These are phyloP conservation scores for Caryopteris hybrid DNA, from an alignment of 305 asterid genomes.

Conservation along the genomic window DNA sequence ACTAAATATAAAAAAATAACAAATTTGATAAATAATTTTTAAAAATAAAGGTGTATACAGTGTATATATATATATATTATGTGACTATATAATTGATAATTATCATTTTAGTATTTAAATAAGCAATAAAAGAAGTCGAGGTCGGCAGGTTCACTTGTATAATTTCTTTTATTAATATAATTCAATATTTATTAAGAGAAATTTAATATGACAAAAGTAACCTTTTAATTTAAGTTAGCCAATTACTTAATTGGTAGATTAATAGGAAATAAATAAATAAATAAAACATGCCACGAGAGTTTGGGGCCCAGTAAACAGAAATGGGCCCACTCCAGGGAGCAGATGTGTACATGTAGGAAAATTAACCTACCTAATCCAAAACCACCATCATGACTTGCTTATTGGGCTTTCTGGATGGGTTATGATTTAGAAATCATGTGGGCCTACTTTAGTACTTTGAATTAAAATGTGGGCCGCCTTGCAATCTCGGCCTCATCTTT, in stretches of 20 bases:
- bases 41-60: too few species aligned
- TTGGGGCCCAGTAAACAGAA: constrained; percentile 21
- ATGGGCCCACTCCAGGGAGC: constrained; percentile 26
- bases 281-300: constrained; percentile 31
- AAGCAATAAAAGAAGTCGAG: too few species aligned
- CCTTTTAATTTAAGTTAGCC: constrained; percentile 10
- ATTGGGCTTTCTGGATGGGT: constrained; percentile 33
- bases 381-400: constrained; percentile 30
- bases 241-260: not conserved
- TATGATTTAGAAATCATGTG: constrained; percentile 10
- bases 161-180: too few species aligned
- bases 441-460: constrained; percentile 25
- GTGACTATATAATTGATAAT: too few species aligned
- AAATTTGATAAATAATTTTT: too few species aligned
- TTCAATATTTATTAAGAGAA: too few species aligned
- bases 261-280: not conserved
- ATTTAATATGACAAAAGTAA: constrained; percentile 19
- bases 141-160: too few species aligned
- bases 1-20: too few species aligned
- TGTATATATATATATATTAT: too few species aligned
- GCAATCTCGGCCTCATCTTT: constrained; percentile 23
- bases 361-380: constrained; percentile 28
- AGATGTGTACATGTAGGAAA: constrained; percentile 8
- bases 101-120: too few species aligned
- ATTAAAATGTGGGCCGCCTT: constrained; percentile 35